Conservation (phyloP, 2,329 filamentous ascomycete species). For the Fusarium torreyae region DNA sequence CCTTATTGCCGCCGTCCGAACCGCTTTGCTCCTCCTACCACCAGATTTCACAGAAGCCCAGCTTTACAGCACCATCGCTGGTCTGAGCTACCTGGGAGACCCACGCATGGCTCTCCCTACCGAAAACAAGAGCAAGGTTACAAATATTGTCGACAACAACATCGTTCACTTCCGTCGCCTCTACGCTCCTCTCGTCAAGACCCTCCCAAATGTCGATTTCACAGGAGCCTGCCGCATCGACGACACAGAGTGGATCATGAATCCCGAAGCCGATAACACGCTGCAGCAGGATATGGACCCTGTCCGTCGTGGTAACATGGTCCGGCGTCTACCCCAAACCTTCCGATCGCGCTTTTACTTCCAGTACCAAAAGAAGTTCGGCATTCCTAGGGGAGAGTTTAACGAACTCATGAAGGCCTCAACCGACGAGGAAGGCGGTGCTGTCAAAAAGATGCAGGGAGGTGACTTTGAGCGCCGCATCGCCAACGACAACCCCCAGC, state of each 20-base stretch:
- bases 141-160: conserved; percentile 94
- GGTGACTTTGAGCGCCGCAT: conserved; percentile 91
- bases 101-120: conserved; percentile 94
- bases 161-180: conserved; percentile 91
- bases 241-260: conserved; percentile 59
- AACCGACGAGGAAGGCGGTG: conserved; percentile 76
- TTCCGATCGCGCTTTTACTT: conserved; percentile 95
- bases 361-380: conserved; percentile 91
- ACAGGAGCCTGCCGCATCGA: conserved; percentile 65
- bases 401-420: conserved; percentile 85
- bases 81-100: conserved; percentile 94
- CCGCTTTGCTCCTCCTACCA: conserved; percentile 88
- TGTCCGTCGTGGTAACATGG: conserved; percentile 93
- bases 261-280: conserved; percentile 71
- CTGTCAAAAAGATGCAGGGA: conserved; percentile 81
- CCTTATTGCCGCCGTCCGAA: conserved; percentile 90
- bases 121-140: conserved; percentile 92
- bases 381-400: conserved; percentile 88
- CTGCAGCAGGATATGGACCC: conserved; percentile 95
- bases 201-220: conserved; percentile 89
- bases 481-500: conserved; percentile 75
- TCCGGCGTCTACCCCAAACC: conserved; percentile 86
- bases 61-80: conserved; percentile 91
- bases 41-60: conserved; percentile 87
- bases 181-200: conserved; percentile 90